phyloP scores from a whole-genome alignment of 352 stramenopile species.

The Phytopythium ostracodes region DNA sequence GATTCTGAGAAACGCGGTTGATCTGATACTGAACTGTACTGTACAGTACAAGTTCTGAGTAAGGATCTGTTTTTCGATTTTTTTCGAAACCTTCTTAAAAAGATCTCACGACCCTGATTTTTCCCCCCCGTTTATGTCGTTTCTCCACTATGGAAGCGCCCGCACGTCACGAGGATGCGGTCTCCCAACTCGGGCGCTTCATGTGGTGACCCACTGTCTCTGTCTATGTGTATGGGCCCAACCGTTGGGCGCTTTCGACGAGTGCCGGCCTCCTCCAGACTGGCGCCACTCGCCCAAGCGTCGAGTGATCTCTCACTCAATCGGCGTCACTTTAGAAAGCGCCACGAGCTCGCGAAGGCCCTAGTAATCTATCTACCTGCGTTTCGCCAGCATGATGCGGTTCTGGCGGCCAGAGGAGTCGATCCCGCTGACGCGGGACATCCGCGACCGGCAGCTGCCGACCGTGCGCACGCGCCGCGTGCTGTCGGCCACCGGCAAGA shows the following conservation, averaged over 20 bases:
- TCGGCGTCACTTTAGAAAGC: not conserved
- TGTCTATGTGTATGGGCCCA: not conserved
- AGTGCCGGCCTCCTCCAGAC: no score
- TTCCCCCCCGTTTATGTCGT: not conserved
- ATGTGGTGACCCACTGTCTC: not conserved
- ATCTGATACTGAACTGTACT: no score
- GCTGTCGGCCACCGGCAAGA: constrained; percentile 12
- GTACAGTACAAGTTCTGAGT: no score
- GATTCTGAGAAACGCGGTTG: no score
- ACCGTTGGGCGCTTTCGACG: no score
- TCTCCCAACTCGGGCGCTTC: not conserved
- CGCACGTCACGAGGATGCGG: not conserved
- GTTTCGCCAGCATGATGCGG: not conserved
- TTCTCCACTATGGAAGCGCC: not conserved
- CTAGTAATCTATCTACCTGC: no score
- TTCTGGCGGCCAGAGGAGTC: constrained; percentile 14
- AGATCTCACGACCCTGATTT: no score
- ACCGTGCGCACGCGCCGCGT: constrained; percentile 13
- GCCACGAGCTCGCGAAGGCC: not conserved
- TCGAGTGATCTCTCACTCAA: not conserved
- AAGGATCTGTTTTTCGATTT: no score
- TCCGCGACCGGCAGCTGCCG: constrained; percentile 19
- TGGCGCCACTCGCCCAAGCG: no score
- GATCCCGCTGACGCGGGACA: constrained; percentile 24
- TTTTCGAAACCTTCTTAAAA: no score